Conservation (phyloP, 108 stramenopile genomes). For the Fragilaria crotonensis region DNA sequence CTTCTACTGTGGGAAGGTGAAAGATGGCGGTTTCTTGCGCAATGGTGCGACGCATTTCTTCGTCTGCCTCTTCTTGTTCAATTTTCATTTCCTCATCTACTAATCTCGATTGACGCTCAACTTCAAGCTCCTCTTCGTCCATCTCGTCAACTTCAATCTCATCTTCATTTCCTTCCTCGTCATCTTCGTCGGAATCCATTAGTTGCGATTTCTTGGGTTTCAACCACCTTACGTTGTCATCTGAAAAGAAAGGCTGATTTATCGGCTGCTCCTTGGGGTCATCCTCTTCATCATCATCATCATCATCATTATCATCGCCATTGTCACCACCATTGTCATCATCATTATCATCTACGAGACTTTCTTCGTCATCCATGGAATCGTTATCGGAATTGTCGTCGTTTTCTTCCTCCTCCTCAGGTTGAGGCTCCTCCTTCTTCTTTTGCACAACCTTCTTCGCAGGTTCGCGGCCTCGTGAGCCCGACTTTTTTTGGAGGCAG, state of each 20-base stretch:
- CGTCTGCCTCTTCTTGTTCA: conserved; percentile 74
- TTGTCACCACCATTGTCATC: conserved; percentile 8
- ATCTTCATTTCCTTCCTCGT: conserved; percentile 31
- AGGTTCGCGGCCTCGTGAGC: background rate
- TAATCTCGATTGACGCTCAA: conserved; percentile 58
- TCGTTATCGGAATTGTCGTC: no score
- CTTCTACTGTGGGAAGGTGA: conserved; percentile 76
- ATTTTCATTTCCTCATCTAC: conserved; percentile 60
- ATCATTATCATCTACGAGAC: conserved; percentile 11
- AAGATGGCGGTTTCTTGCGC: conserved; percentile 66
- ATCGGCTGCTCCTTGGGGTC: conserved; percentile 12
- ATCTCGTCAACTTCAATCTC: conserved; percentile 53
- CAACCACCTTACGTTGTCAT: conserved; percentile 78
- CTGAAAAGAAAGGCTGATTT: conserved; percentile 28
- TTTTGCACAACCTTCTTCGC: background rate
- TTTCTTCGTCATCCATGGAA: background rate
- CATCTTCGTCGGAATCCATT: conserved; percentile 62
- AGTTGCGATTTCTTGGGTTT: conserved; percentile 61
- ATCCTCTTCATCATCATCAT: conserved; percentile 24
- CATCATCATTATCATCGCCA: conserved; percentile 8
- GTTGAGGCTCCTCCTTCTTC: background rate
- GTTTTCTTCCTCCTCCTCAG: background rate
- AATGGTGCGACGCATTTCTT: conserved; percentile 74
- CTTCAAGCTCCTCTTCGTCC: conserved; percentile 73
- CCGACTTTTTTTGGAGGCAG: no score